These are phyloP conservation scores for Microcyclospora pomicola DNA, from an alignment of 2,329 filamentous ascomycete species.

Conservation along the genomic window DNA sequence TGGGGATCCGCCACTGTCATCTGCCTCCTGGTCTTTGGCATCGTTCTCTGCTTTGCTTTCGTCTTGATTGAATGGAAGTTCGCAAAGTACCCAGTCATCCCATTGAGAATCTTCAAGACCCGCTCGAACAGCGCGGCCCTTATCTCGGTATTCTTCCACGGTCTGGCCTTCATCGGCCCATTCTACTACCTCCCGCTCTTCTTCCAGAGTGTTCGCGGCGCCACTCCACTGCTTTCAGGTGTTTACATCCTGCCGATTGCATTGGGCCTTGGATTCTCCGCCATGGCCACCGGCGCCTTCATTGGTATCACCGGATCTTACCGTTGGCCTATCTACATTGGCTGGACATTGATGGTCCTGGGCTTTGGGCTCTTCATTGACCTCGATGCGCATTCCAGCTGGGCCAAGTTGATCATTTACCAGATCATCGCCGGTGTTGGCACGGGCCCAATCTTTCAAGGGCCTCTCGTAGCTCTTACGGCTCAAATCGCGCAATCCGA, in stretches of 20 bases:
- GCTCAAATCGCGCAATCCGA: conserved; percentile 45
- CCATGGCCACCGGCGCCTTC: conserved; percentile 32
- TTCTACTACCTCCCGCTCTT: conserved; percentile 72
- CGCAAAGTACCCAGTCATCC: conserved; percentile 67
- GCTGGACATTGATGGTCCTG: not conserved
- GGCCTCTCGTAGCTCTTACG: conserved; percentile 52
- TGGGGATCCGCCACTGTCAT: conserved; percentile 65
- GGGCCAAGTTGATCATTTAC: conserved; percentile 27
- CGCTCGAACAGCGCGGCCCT: conserved; percentile 53
- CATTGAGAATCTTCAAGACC: conserved; percentile 53
- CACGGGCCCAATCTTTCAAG: conserved; percentile 53
- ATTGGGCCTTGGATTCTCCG: conserved; percentile 17
- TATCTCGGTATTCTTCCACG: conserved; percentile 56
- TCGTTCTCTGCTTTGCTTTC: conserved; percentile 41
- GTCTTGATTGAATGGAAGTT: conserved; percentile 57
- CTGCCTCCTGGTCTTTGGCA: conserved; percentile 63
- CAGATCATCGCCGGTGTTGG: conserved; percentile 48
- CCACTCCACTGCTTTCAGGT: conserved; percentile 45
- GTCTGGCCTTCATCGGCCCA: conserved; percentile 59
- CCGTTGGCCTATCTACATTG: conserved; percentile 35
- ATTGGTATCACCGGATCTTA: conserved; percentile 33
- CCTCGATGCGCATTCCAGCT: conserved; percentile 2
- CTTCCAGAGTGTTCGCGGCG: conserved; percentile 53
- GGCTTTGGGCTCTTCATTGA: conserved; percentile 12
- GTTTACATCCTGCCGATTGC: conserved; percentile 49